phyloP scores from a whole-genome alignment of 805 yeast genomes.

The Zygosaccharomyces pseudorouxii region DNA sequence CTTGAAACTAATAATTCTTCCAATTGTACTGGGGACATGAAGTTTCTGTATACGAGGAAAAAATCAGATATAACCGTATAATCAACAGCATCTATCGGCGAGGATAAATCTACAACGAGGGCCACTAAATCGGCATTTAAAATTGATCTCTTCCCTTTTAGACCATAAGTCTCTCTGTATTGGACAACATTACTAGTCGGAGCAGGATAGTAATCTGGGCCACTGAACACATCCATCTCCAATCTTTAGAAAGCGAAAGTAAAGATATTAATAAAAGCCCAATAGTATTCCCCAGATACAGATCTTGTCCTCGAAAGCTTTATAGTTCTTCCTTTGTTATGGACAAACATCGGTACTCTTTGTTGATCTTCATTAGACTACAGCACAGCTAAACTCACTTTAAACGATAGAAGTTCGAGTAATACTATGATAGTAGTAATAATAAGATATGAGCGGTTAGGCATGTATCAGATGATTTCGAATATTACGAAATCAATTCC shows the following conservation, averaged over 20 bases:
- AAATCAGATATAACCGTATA: conserved; percentile 80
- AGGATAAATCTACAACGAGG: conserved; percentile 57
- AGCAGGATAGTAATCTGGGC: conserved; percentile 30
- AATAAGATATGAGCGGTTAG: background rate
- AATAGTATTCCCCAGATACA: background rate
- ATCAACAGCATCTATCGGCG: conserved; percentile 64
- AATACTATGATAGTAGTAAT: background rate
- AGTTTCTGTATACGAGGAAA: conserved; percentile 75
- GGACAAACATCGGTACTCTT: background rate
- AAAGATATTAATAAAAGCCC: background rate
- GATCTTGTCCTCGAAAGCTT: background rate
- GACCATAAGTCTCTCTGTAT: conserved; percentile 12
- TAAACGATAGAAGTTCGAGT: background rate
- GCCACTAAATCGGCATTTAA: conserved; percentile 30
- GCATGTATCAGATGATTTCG: background rate
- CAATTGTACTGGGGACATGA: conserved; percentile 53
- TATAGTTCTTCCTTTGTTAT: background rate
- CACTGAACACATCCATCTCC: conserved; percentile 23
- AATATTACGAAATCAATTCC: background rate
- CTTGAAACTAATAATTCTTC: conserved; percentile 60
- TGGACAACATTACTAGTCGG: conserved; percentile 28
- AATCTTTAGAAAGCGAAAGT: background rate
- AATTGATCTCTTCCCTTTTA: conserved; percentile 14
- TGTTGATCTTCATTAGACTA: background rate
- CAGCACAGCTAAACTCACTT: background rate